Base-by-base conservation (phyloP, 441 rosid genomes). In the Manihot esculenta region DNA sequence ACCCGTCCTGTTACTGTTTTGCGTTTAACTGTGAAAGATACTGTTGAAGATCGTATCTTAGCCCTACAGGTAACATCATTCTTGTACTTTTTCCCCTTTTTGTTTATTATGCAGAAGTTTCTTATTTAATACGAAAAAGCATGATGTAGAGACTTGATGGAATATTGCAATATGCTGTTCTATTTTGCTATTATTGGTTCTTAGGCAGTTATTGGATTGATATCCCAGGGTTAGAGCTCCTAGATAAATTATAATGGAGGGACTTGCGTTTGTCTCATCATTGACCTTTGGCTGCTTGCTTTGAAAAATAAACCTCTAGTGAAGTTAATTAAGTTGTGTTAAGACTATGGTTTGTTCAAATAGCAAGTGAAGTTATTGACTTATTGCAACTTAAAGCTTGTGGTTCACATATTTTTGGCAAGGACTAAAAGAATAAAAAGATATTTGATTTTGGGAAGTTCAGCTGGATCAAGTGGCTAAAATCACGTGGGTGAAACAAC, bases 31-130 rank as follows among this genome's bases (percentile, higher is more conserved):
- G 94, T 89, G 59, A 88, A 87, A 82, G 86, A 89, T 78, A 93
- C 98, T 30, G 96, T 91, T 48, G 93, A 91, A 77, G 98, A 93
- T 88, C 96, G 96, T 2, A 93, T 93, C 62, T 80, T 89, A 76
- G 94, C 90, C 11, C 86, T 93, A 66, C 94, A 89, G 95, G 97
- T 85, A 78, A 42, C 18, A 18, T 15, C 2, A n/a, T 47, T 62
- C 17, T 10, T 67, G 4, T 49, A 24, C 30, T 13, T 14, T 35
- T 0, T 54, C 54, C 58, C 2, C 3, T 3, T 15, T 60, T 47
- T 50, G 60, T 61, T 66, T 1, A 10, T 73, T 6, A 14, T 45
- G 41, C 45, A 48, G 14, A 23, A 24, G 38, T 33, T 74, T 56
- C 55, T 26, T 38, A 68, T 45, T 12, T 44, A 60, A 24, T 42